phyloP scores from a whole-genome alignment of 148 eudicot genomes.

The Vaccinium myrtillus region DNA sequence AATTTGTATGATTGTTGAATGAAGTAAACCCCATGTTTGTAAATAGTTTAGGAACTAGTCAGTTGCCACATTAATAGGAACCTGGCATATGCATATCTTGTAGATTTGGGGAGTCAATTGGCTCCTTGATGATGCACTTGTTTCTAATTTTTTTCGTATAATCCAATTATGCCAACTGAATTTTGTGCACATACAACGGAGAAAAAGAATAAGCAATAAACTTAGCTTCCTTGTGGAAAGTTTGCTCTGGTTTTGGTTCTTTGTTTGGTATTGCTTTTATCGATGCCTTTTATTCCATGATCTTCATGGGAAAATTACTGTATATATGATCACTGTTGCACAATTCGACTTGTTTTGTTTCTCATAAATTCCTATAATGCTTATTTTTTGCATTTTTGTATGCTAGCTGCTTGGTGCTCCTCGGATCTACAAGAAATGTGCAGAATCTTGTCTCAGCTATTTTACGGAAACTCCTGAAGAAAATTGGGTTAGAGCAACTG shows the following conservation, averaged over 20 bases:
- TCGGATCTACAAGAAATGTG: slow-evolving; percentile 51
- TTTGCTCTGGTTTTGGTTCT: too few species aligned
- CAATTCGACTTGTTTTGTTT: not conserved
- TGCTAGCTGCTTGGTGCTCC: slow-evolving; percentile 68
- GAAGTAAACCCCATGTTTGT: not conserved
- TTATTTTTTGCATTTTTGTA: not conserved
- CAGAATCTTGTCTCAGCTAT: slow-evolving; percentile 29
- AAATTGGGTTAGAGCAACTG: slow-evolving; percentile 35
- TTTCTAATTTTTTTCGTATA: too few species aligned
- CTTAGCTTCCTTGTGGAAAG: too few species aligned
- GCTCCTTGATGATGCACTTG: not conserved
- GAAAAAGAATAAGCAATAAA: too few species aligned
- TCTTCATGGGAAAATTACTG: not conserved
- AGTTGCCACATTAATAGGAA: too few species aligned
- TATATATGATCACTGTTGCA: not conserved
- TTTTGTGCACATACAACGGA: too few species aligned
- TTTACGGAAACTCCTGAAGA: slow-evolving; percentile 56
- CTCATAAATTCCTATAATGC: not conserved
- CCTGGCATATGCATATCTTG: not conserved
- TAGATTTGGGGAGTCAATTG: not conserved
- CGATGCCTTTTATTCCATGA: too few species aligned
- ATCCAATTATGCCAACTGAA: too few species aligned
- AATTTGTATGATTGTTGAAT: not conserved
- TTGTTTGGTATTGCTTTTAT: not conserved
- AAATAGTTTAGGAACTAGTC: not conserved